phyloP scores from a whole-genome alignment of 805 yeast species.

The Wilhelminamyces savonicus region DNA sequence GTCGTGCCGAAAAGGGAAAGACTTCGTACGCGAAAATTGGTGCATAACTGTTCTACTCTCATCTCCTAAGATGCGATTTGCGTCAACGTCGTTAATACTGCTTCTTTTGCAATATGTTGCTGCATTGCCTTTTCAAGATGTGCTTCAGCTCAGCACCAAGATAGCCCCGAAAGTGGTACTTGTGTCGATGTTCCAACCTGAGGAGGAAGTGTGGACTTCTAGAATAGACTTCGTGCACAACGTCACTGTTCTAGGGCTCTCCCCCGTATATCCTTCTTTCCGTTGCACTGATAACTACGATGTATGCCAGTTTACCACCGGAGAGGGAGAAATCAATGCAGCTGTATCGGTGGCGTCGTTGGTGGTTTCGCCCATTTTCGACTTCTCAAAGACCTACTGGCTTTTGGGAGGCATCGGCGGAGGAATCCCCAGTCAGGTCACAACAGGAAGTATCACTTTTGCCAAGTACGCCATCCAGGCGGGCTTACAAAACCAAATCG shows the following conservation, averaged over 20 bases:
- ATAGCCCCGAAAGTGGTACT: neutral
- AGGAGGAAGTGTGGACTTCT: neutral
- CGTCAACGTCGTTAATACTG: too few species aligned
- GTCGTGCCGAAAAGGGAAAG: too few species aligned
- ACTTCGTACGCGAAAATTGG: too few species aligned
- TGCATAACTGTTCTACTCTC: too few species aligned
- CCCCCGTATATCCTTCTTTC: neutral
- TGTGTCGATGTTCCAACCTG: neutral
- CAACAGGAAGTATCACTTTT: neutral
- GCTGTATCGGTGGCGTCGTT: neutral
- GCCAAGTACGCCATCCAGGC: neutral
- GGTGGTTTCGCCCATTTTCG: neutral
- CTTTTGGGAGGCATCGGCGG: constrained; percentile 1
- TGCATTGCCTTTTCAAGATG: too few species aligned
- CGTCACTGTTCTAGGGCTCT: neutral
- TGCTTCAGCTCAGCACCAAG: neutral
- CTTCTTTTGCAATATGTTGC: too few species aligned
- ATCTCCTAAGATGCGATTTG: too few species aligned
- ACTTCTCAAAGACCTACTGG: neutral
- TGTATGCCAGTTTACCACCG: neutral
- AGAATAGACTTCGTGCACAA: neutral
- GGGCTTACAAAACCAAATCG: neutral
- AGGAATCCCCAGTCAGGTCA: neutral
- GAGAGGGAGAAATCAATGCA: constrained; percentile 1
- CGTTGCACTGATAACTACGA: neutral